Evolutionary conservation across 129 eudicot species (phyloP).

Genomic region (Centella asiatica): DNA sequence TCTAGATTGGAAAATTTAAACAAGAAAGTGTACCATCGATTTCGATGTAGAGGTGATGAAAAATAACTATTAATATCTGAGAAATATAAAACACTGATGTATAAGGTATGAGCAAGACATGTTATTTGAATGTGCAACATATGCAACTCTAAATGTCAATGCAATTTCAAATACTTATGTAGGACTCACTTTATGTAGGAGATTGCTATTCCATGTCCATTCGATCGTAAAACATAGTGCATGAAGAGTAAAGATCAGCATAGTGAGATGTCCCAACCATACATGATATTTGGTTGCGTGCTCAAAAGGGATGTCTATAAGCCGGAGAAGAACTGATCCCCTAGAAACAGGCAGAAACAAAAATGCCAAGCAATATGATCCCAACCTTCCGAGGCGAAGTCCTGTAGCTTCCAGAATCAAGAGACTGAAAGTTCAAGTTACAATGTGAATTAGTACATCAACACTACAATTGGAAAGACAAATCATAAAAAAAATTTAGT

Average conservation of each 20-base stretch:
- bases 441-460: constrained; percentile 1
- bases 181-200: constrained; percentile 49
- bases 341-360: constrained; percentile 81
- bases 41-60: too few species aligned
- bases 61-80: too few species aligned
- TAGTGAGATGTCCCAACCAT: constrained; percentile 94
- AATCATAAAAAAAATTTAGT: too few species aligned
- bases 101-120: neutral
- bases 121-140: neutral
- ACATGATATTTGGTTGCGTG: constrained; percentile 85
- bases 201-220: constrained; percentile 62
- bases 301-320: constrained; percentile 81
- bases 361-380: constrained; percentile 70
- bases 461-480: too few species aligned
- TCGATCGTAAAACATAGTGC: constrained; percentile 53
- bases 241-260: constrained; percentile 77
- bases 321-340: constrained; percentile 73
- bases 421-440: constrained; percentile 33
- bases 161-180: neutral
- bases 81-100: too few species aligned
- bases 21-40: too few species aligned
- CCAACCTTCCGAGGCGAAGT: constrained; percentile 62
- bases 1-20: too few species aligned
- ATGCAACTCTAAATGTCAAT: neutral
- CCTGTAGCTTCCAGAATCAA: constrained; percentile 60